A percentile compares a stretch with the other conserved stretches of the same genome.
Evolutionary conservation across 176 grass and related monocot species (phyloP).

Genomic region (Chrysopogon serrulatus): DNA sequence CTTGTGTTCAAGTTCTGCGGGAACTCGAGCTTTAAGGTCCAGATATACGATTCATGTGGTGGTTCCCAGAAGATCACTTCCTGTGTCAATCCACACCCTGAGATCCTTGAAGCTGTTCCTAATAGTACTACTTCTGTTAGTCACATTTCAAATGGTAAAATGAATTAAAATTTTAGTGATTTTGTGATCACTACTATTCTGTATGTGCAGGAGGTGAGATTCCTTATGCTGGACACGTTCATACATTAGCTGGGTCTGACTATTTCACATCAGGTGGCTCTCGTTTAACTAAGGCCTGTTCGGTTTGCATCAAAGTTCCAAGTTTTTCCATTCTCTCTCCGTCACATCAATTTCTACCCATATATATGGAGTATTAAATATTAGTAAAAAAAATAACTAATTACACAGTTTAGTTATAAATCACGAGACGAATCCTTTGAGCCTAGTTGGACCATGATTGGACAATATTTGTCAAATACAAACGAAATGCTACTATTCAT

Average conservation of each 20-base stretch:
- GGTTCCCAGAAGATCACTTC: background rate
- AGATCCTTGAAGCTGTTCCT: background rate
- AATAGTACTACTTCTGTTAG: background rate
- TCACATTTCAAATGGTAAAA: background rate
- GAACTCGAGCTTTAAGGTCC: constrained; percentile 11
- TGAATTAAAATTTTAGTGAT: background rate
- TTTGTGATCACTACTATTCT: background rate
- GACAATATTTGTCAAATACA: too few species aligned
- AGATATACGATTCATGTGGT: background rate
- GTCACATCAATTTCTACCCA: too few species aligned
- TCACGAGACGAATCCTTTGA: too few species aligned
- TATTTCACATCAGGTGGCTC: background rate
- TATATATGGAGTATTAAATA: too few species aligned
- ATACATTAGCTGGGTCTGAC: background rate
- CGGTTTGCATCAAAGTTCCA: too few species aligned
- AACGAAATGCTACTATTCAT: too few species aligned
- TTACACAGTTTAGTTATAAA: too few species aligned
- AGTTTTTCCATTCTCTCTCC: too few species aligned
- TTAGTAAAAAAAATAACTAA: too few species aligned
- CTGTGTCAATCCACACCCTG: background rate
- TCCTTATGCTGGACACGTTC: background rate
- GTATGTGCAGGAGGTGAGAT: background rate
- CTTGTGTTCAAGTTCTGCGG: constrained; percentile 28
- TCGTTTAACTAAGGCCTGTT: background rate
- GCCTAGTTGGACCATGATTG: too few species aligned